Base-by-base conservation (phyloP, 441 rosid genomes). In the Adansonia gregorii region DNA sequence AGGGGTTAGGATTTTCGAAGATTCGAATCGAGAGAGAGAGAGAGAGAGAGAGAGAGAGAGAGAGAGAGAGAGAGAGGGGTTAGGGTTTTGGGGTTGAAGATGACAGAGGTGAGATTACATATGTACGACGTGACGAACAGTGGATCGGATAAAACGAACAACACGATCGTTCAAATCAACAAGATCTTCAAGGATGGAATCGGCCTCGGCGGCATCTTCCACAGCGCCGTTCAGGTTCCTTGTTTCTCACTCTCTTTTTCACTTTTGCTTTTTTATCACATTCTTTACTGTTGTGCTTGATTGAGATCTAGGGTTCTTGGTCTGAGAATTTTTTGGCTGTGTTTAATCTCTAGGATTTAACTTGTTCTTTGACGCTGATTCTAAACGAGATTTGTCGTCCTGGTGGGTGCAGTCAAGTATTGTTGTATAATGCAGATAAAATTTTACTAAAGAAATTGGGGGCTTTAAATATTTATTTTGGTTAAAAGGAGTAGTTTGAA, bases 111-210 rank as follows among this genome's bases (percentile, higher is more conserved):
- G 74, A 75, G 84, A 67, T 82, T 96, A 75, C 97, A 96, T 76
- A 85, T 96, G 63, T 96, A 96, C 86, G 98, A 96, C 72, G 98
- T 96, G 77, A 96, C 99, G 7, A 96, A 96, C 76, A 91, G 97
- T 87, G 99, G 96, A 93, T 96, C 99, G 66, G 98, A 94, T 78
- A 96, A 96, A 89, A 91, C 98, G 49, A 93, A 96, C 91, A 90
- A 76, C 85, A 93, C 99, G 27, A 92, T 96, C 74, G 79, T 92
- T 88, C 91, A 94, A 79, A 94, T 96, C 88, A 96, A 94, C 71
- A 90, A 91, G 87, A 89, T 96, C 92, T 96, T 96, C 86, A 96
- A 96, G 78, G 98, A 96, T 74, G 94, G 93, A 19, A 90, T 96
- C 17, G 98, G 99, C 78, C 79, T 96, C 12, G 98, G 99, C 14